Evolutionary conservation across 306 rosid species (phyloP).

Genomic region (Luffa acutangula): DNA sequence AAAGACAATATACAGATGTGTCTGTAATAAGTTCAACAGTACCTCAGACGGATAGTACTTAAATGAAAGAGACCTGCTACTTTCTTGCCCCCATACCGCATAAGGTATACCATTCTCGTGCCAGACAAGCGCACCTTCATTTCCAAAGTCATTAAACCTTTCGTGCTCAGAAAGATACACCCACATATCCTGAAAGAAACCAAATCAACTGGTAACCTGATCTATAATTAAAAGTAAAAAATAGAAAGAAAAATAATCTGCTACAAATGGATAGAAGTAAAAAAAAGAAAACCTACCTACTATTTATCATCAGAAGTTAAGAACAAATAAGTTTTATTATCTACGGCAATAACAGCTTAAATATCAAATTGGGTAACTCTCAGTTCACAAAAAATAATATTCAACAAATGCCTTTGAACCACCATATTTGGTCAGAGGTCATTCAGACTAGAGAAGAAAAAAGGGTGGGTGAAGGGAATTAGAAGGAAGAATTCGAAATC

Average conservation of each 20-base stretch:
- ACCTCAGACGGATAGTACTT: conserved; percentile 76
- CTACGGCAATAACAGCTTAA: background rate
- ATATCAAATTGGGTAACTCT: background rate
- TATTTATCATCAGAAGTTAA: background rate
- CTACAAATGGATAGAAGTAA: background rate
- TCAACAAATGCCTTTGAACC: background rate
- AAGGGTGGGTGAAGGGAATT: background rate
- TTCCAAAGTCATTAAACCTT: conserved; percentile 65
- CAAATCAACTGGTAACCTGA: background rate
- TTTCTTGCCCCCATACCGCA: conserved; percentile 63
- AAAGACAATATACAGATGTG: background rate
- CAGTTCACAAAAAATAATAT: background rate
- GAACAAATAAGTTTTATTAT: background rate
- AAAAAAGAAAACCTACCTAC: background rate
- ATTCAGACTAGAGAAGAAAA: background rate
- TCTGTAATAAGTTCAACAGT: background rate
- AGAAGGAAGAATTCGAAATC: background rate
- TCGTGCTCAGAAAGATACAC: conserved; percentile 65
- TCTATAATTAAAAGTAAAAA: background rate
- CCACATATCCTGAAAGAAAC: conserved; percentile 83
- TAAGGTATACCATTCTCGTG: conserved; percentile 82
- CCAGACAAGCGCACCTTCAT: conserved; percentile 74
- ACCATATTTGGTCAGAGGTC: background rate
- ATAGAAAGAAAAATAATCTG: background rate
- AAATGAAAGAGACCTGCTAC: conserved; percentile 48